Conservation (phyloP, 139 green algal species). For the Raphidocelis subcapitata region DNA sequence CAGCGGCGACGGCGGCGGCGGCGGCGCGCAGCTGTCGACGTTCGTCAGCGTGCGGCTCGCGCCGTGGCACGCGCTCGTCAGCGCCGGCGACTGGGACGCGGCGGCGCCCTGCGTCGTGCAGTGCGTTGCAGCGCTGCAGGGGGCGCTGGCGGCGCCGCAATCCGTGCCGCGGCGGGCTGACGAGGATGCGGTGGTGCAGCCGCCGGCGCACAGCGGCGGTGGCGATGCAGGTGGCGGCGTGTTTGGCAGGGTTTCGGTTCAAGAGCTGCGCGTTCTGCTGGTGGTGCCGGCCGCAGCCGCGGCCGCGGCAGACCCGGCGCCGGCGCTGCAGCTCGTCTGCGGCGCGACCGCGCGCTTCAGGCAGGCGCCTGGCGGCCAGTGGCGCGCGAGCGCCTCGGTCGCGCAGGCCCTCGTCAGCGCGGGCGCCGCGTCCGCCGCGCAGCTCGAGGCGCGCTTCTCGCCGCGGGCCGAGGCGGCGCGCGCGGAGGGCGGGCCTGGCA, state of each 20-base stretch:
- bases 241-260: too few relatives aligned
- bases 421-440: background rate
- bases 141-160: background rate
- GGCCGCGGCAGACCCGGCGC: too few relatives aligned
- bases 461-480: background rate
- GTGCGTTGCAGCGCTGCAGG: constrained; percentile 9
- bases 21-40: too few relatives aligned
- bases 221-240: too few relatives aligned
- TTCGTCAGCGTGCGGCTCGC: background rate
- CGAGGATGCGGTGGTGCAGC: too few relatives aligned
- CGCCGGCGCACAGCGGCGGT: too few relatives aligned
- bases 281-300: too few relatives aligned
- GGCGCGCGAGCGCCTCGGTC: background rate
- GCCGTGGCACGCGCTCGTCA: constrained; percentile 3
- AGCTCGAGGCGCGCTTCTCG: background rate
- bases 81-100: constrained; percentile 8
- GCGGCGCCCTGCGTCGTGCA: constrained; percentile 7
- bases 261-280: too few relatives aligned
- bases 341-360: too few relatives aligned
- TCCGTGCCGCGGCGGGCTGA: background rate
- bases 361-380: too few relatives aligned
- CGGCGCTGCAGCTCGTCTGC: too few relatives aligned
- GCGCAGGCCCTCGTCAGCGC: background rate
- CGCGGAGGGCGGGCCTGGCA: background rate
- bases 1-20: too few relatives aligned